Evolutionary conservation across 345 rosid genomes (phyloP).

Genomic region (Populus davidiana): DNA sequence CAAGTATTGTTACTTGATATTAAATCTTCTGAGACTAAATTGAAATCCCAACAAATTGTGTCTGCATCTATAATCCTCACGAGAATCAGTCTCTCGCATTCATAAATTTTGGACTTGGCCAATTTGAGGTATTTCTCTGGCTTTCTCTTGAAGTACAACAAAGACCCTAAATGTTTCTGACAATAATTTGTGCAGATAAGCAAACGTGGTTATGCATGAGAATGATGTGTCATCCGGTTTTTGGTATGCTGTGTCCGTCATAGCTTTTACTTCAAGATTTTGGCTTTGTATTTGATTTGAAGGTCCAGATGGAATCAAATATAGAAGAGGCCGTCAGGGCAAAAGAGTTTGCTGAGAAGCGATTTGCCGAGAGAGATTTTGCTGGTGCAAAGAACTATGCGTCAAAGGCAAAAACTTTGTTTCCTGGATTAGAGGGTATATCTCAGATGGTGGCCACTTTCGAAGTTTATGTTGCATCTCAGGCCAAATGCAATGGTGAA

Average conservation of each 20-base stretch:
- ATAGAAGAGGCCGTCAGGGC: conserved; percentile 78
- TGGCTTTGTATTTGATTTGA: conserved; percentile 20
- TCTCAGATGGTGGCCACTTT: conserved; percentile 94
- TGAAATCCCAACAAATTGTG: conserved; percentile 4
- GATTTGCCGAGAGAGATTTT: conserved; percentile 78
- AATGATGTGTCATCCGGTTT: conserved; percentile 21
- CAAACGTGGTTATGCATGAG: conserved; percentile 32
- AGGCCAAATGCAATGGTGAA: conserved; percentile 55
- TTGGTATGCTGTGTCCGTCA: conserved; percentile 29
- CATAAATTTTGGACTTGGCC: conserved; percentile 21
- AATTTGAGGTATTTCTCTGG: conserved; percentile 10
- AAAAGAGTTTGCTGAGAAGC: conserved; percentile 81
- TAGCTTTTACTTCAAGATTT: conserved; percentile 34
- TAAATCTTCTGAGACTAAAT: not conserved
- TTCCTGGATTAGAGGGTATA: conserved; percentile 81
- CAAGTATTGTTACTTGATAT: not conserved
- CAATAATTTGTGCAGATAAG: conserved; percentile 43
- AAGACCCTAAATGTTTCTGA: conserved; percentile 8
- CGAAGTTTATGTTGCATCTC: conserved; percentile 85
- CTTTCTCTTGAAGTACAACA: not conserved
- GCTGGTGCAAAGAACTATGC: conserved; percentile 75
- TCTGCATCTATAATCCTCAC: not conserved
- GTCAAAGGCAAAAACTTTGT: conserved; percentile 65
- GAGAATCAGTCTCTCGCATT: not conserved
- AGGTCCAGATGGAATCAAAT: conserved; percentile 63